phyloP scores from a whole-genome alignment of 2,329 filamentous ascomycete species.

The Pestalotiopsis sp. region DNA sequence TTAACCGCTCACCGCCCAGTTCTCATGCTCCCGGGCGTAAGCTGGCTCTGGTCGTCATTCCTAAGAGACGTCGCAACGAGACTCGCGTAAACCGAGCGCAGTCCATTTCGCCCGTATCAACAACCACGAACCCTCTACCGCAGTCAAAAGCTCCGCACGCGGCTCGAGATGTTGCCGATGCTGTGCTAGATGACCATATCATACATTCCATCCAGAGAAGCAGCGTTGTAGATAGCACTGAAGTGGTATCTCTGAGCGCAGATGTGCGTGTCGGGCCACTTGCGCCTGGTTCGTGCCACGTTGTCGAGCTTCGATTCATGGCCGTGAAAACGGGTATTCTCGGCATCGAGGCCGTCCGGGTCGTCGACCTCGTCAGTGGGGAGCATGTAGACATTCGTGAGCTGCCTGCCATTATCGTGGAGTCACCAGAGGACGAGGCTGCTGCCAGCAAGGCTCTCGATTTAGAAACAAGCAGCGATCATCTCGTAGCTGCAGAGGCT shows the following conservation, averaged over 20 bases:
- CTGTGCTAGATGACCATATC: constrained; percentile 71
- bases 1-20: constrained; percentile 63
- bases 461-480: neutral
- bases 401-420: constrained; percentile 68
- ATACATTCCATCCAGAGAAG: constrained; percentile 72
- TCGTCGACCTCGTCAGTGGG: constrained; percentile 73
- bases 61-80: constrained; percentile 64
- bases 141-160: constrained; percentile 17
- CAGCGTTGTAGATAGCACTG: constrained; percentile 63
- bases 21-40: constrained; percentile 54
- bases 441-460: neutral
- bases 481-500: neutral
- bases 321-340: constrained; percentile 69
- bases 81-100: constrained; percentile 54
- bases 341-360: constrained; percentile 70
- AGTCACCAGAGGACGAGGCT: constrained; percentile 17
- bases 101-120: constrained; percentile 50
- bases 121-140: constrained; percentile 18
- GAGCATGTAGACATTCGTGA: constrained; percentile 79
- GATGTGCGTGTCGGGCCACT: constrained; percentile 76
- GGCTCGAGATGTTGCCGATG: constrained; percentile 57
- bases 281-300: constrained; percentile 72
- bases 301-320: constrained; percentile 72
- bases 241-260: constrained; percentile 75
- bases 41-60: constrained; percentile 69